Percentiles rank a stretch among this genome's conserved stretches.
Evolutionary conservation across 2,329 filamentous ascomycete genomes (phyloP).

Genomic region (Ophiostoma triangulosporum): DNA sequence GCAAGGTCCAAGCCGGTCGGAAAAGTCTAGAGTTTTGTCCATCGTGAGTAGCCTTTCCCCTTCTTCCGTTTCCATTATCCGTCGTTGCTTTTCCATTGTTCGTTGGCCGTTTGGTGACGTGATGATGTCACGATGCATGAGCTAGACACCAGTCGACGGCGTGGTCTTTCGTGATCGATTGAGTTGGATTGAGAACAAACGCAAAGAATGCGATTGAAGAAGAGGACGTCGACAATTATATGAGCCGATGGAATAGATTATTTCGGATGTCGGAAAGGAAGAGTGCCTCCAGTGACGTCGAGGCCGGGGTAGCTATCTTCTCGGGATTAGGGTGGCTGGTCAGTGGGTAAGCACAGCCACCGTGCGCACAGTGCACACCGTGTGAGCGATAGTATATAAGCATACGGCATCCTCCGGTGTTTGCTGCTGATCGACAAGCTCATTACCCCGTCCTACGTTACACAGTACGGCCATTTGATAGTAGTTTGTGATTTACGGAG

Average conservation of each 20-base stretch:
- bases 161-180: background rate
- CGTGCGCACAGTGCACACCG: background rate
- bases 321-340: background rate
- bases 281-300: slow-evolving; percentile 8
- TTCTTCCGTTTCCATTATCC: too few relatives aligned
- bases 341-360: background rate
- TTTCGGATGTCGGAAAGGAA: too few relatives aligned
- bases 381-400: background rate
- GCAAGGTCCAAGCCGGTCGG: too few relatives aligned
- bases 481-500: too few relatives aligned
- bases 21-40: too few relatives aligned
- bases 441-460: too few relatives aligned
- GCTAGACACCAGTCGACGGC: background rate
- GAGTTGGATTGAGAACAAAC: background rate
- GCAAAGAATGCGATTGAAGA: too few relatives aligned
- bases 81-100: background rate
- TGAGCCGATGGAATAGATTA: background rate
- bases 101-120: background rate
- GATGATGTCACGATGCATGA: background rate
- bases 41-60: too few relatives aligned
- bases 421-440: background rate
- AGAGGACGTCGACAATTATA: too few relatives aligned
- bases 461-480: too few relatives aligned
- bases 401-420: too few relatives aligned
- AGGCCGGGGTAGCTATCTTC: background rate